Conservation (phyloP, 331 rosid species). For the Phaseolus coccineus region DNA sequence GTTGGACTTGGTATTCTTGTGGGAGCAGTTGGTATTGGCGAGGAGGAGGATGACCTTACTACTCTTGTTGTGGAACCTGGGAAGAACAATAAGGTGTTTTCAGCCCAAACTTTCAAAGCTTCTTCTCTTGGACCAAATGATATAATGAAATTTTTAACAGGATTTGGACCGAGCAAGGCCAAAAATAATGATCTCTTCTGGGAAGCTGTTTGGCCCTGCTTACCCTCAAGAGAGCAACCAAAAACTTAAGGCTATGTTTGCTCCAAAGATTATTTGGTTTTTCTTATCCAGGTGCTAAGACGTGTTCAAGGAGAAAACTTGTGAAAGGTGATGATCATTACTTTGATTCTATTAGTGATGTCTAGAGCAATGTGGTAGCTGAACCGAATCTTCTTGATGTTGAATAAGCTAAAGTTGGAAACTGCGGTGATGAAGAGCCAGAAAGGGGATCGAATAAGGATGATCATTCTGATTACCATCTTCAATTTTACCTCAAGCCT, state of each 20-base stretch:
- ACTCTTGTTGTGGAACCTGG: constrained; percentile 60
- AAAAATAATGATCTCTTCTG: constrained; percentile 74
- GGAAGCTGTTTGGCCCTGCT: constrained; percentile 49
- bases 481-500: constrained; percentile 72
- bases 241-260: constrained; percentile 40
- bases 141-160: constrained; percentile 66
- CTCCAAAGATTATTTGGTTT: constrained; percentile 63
- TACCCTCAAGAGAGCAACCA: constrained; percentile 62
- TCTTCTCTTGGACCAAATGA: constrained; percentile 65
- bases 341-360: constrained; percentile 51
- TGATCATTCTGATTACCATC: constrained; percentile 53
- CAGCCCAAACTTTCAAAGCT: constrained; percentile 54
- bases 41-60: constrained; percentile 72
- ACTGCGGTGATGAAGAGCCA: constrained; percentile 49
- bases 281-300: constrained; percentile 72
- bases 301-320: constrained; percentile 69
- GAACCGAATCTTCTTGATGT: constrained; percentile 76
- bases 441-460: constrained; percentile 56
- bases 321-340: constrained; percentile 69
- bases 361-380: constrained; percentile 70
- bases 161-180: constrained; percentile 71
- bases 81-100: constrained; percentile 54
- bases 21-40: constrained; percentile 70
- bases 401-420: constrained; percentile 53
- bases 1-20: constrained; percentile 68